phyloP scores from a whole-genome alignment of 768 basidiomycete genomes.

The Hericium alpestre region DNA sequence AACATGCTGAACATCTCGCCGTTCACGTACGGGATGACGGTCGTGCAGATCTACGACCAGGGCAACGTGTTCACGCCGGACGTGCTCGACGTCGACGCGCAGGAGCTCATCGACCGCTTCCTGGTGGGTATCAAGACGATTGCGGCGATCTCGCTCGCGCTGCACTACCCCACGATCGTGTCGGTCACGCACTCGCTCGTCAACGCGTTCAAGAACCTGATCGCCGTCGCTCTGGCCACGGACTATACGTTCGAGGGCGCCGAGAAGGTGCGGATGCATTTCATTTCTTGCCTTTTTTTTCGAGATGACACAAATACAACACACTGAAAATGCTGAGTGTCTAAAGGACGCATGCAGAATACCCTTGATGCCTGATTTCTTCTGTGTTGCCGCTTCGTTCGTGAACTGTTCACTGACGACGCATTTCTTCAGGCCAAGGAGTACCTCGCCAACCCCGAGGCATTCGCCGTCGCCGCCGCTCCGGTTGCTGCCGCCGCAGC shows the following conservation, averaged over 20 bases:
- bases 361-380: slow-evolving; percentile 12
- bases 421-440: slow-evolving; percentile 66
- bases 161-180: slow-evolving; percentile 92
- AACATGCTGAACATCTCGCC: slow-evolving; percentile 99
- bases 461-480: slow-evolving; percentile 80
- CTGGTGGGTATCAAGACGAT: slow-evolving; percentile 88
- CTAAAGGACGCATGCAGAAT: slow-evolving; percentile 33
- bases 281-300: slow-evolving; percentile 17
- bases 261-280: slow-evolving; percentile 60
- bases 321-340: slow-evolving; percentile 84
- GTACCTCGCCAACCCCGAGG: slow-evolving; percentile 94
- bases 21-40: slow-evolving; percentile 99
- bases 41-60: slow-evolving; percentile 90
- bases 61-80: slow-evolving; percentile 85
- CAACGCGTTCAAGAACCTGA: slow-evolving; percentile 98
- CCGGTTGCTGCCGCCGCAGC: slow-evolving; percentile 39
- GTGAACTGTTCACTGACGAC: slow-evolving; percentile 20
- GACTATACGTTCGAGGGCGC: slow-evolving; percentile 92
- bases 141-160: slow-evolving; percentile 89
- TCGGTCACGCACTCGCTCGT: slow-evolving; percentile 92
- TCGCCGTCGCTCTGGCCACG: slow-evolving; percentile 80
- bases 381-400: slow-evolving; percentile 16
- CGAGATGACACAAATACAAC: slow-evolving; percentile 25
- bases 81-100: slow-evolving; percentile 89
- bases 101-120: slow-evolving; percentile 87